Conservation (phyloP, 768 basidiomycete genomes). For the Termitomyces sp. region DNA sequence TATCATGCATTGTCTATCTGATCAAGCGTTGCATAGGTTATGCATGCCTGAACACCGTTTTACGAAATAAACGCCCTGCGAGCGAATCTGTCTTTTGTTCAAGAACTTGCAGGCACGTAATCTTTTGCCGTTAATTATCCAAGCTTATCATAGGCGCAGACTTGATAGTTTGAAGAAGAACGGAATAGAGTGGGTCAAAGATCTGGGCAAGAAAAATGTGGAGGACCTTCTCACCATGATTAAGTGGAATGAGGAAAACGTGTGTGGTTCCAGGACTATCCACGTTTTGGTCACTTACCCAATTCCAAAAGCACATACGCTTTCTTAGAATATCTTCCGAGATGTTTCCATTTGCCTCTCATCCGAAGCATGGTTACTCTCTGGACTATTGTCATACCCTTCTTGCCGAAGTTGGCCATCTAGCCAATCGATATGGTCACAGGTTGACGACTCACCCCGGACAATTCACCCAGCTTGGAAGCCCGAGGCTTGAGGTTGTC, state of each 20-base stretch:
- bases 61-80: slow-evolving; percentile 68
- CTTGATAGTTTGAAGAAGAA: slow-evolving; percentile 78
- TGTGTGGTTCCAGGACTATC: slow-evolving; percentile 19
- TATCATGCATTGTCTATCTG: neutral
- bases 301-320: slow-evolving; percentile 52
- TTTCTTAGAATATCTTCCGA: slow-evolving; percentile 89
- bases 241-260: slow-evolving; percentile 90
- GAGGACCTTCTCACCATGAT: slow-evolving; percentile 71
- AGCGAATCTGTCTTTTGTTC: slow-evolving; percentile 71
- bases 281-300: neutral
- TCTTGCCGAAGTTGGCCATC: slow-evolving; percentile 53
- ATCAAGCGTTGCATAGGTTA: slow-evolving; percentile 42
- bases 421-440: slow-evolving; percentile 71
- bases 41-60: slow-evolving; percentile 83
- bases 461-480: slow-evolving; percentile 81
- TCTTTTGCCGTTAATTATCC: neutral
- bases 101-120: slow-evolving; percentile 53
- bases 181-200: slow-evolving; percentile 79
- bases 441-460: slow-evolving; percentile 87
- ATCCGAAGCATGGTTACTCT: slow-evolving; percentile 75
- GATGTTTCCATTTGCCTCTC: slow-evolving; percentile 92
- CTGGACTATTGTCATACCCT: slow-evolving; percentile 66
- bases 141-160: slow-evolving; percentile 29
- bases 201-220: slow-evolving; percentile 72
- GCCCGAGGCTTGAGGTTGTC: slow-evolving; percentile 72